phyloP scores from a whole-genome alignment of 257 asterid genomes.

The Salvia hispanica region DNA sequence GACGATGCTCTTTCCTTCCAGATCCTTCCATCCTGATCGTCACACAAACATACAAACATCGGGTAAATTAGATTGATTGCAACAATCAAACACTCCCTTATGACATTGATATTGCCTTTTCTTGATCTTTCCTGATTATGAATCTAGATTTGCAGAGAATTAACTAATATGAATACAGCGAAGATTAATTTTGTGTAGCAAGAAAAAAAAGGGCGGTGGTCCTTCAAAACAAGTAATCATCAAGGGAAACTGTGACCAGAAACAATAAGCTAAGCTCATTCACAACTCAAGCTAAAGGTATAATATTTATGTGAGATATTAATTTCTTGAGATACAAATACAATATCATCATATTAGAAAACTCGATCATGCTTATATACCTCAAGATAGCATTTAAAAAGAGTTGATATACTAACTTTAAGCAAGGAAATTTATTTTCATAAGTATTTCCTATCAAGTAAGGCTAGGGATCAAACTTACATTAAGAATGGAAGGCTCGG shows the following conservation, averaged over 20 bases:
- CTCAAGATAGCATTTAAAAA: not conserved
- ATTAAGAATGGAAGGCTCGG: constrained; percentile 85
- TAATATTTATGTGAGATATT: not conserved
- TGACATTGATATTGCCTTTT: not conserved
- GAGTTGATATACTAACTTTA: not conserved
- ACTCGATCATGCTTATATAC: not conserved
- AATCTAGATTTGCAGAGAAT: not conserved
- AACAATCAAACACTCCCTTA: no score
- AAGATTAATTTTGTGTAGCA: not conserved
- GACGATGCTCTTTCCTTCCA: constrained; percentile 91
- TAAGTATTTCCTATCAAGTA: not conserved
- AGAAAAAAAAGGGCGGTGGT: not conserved
- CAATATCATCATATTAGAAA: not conserved
- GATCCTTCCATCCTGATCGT: constrained; percentile 75
- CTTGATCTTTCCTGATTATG: not conserved
- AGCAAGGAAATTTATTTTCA: not conserved
- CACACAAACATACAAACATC: not conserved
- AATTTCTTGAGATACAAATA: not conserved
- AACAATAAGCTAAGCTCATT: constrained; percentile 12
- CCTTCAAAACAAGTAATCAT: not conserved
- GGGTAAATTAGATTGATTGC: no score
- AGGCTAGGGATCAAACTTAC: constrained; percentile 43
- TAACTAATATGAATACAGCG: no score
- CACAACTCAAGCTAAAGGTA: constrained; percentile 3
- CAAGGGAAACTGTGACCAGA: not conserved